Evolutionary conservation across 805 yeast genomes (phyloP).

Genomic region (Saturnispora dispora): DNA sequence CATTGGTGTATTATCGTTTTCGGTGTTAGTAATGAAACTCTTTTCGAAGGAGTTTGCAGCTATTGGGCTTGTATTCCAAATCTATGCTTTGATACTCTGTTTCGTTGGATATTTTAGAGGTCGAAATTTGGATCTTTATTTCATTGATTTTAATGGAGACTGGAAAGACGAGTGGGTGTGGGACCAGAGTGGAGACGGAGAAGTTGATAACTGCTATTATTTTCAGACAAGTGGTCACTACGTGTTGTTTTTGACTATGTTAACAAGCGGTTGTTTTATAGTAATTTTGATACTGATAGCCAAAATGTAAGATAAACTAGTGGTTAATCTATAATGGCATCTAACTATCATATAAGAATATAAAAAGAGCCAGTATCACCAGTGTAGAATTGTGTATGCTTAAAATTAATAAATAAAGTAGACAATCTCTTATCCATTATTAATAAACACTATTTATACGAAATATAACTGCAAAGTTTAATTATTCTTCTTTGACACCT

Average conservation of each 20-base stretch:
- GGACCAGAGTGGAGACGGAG: constrained; percentile 10
- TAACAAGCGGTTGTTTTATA: constrained; percentile 44
- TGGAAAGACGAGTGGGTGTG: constrained; percentile 16
- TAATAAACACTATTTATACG: not conserved
- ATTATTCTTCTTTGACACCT: constrained; percentile 80
- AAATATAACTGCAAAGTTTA: not conserved
- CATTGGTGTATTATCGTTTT: constrained; percentile 55
- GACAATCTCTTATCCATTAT: not conserved
- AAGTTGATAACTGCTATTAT: constrained; percentile 22
- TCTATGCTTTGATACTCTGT: constrained; percentile 44
- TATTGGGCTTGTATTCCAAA: constrained; percentile 56
- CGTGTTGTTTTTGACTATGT: constrained; percentile 41
- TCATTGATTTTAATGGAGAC: constrained; percentile 20
- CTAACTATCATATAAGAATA: not conserved
- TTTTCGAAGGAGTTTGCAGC: constrained; percentile 57
- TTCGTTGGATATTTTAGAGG: constrained; percentile 30
- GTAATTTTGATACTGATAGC: constrained; percentile 43
- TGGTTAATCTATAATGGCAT: not conserved
- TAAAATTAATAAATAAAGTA: too few relatives aligned
- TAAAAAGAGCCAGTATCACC: not conserved
- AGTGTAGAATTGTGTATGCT: not conserved
- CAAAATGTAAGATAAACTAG: constrained; percentile 26
- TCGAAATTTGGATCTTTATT: constrained; percentile 26
- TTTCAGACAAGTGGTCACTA: constrained; percentile 55
- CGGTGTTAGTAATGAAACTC: constrained; percentile 54